Conservation (phyloP, 805 yeast species). For the Kazachstania bromeliacearum region DNA sequence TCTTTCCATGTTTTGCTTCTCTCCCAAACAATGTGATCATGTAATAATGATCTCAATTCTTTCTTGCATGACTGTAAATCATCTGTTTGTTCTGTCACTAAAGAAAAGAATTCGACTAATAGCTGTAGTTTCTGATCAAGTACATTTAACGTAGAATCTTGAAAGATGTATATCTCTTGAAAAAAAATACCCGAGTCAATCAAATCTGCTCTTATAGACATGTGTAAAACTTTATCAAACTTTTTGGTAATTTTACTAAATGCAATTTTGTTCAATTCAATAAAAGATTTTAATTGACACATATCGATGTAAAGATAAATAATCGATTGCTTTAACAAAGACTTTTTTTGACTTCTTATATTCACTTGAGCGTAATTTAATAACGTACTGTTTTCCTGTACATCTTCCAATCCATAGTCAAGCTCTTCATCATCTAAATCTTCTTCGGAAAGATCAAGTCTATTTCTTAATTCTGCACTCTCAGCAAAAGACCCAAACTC, state of each 20-base stretch:
- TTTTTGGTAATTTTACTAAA: slow-evolving; percentile 81
- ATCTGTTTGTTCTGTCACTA: slow-evolving; percentile 30
- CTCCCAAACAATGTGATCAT: slow-evolving; percentile 95
- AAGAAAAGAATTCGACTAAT: slow-evolving; percentile 46
- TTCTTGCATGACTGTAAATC: slow-evolving; percentile 37
- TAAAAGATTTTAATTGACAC: slow-evolving; percentile 73
- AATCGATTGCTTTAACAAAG: slow-evolving; percentile 60
- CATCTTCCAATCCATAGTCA: slow-evolving; percentile 31
- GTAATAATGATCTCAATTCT: slow-evolving; percentile 51
- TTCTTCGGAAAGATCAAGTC: slow-evolving; percentile 5
- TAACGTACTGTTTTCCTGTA: slow-evolving; percentile 39
- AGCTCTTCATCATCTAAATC: slow-evolving; percentile 8
- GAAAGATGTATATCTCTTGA: slow-evolving; percentile 46
- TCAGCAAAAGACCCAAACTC: not conserved
- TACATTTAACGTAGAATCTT: slow-evolving; percentile 34
- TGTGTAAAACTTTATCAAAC: slow-evolving; percentile 70
- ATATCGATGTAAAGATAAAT: slow-evolving; percentile 58
- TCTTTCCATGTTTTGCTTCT: slow-evolving; percentile 95
- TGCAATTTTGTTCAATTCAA: slow-evolving; percentile 79
- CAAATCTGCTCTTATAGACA: slow-evolving; percentile 41
- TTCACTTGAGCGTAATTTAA: slow-evolving; percentile 42
- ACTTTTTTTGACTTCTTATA: slow-evolving; percentile 41
- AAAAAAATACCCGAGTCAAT: slow-evolving; percentile 39
- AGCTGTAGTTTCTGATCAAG: slow-evolving; percentile 48
- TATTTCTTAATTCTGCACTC: not conserved